A percentile compares a stretch with the other conserved stretches of the same genome.
Evolutionary conservation across 1,139 yeast species (phyloP).

Genomic region (Pichia sp.): DNA sequence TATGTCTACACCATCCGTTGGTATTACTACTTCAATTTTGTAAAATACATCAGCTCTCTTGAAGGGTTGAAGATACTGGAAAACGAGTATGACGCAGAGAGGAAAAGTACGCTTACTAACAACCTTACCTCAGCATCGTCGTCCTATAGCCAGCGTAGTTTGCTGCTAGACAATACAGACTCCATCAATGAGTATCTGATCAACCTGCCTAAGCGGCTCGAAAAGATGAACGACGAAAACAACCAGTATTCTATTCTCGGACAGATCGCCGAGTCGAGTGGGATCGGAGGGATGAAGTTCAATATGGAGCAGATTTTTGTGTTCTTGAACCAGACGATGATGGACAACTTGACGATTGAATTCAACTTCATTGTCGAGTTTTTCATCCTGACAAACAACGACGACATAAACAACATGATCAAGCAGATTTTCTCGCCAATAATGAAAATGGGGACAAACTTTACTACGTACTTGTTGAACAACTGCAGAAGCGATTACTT

Average conservation of each 20-base stretch:
- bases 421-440: constrained; percentile 46
- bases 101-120: neutral
- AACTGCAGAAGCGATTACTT: constrained; percentile 53
- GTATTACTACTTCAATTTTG: constrained; percentile 81
- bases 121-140: neutral
- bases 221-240: constrained; percentile 29
- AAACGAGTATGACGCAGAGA: constrained; percentile 21
- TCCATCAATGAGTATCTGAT: constrained; percentile 29
- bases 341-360: constrained; percentile 77
- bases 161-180: constrained; percentile 13
- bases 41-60: constrained; percentile 71
- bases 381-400: constrained; percentile 46
- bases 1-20: constrained; percentile 86
- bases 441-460: constrained; percentile 51
- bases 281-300: constrained; percentile 41
- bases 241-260: constrained; percentile 71
- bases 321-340: constrained; percentile 66
- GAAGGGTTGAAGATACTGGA: constrained; percentile 49
- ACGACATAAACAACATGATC: constrained; percentile 41
- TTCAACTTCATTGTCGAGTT: constrained; percentile 70
- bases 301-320: constrained; percentile 72
- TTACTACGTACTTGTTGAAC: constrained; percentile 43
- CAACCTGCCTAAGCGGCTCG: constrained; percentile 26
- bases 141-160: constrained; percentile 7
- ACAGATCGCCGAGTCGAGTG: constrained; percentile 75